Evolutionary conservation across 305 asterid species (phyloP).

Genomic region (Rubia peregrina): DNA sequence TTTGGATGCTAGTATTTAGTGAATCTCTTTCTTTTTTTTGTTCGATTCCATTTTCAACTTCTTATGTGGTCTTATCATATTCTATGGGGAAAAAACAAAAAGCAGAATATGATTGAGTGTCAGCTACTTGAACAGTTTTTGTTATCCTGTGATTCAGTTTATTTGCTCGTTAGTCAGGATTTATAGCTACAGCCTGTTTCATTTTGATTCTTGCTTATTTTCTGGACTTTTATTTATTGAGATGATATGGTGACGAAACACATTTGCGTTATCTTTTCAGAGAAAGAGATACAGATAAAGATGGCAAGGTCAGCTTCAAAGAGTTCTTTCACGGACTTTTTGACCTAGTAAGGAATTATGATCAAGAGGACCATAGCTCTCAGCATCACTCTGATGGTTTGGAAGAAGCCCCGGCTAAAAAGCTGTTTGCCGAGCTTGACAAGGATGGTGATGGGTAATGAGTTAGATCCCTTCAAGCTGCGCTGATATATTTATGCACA

Average conservation of each 20-base stretch:
- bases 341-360: slow-evolving; percentile 75
- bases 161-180: not conserved
- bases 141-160: not conserved
- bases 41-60: not conserved
- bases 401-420: slow-evolving; percentile 61
- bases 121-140: not conserved
- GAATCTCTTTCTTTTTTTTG: not conserved
- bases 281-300: slow-evolving; percentile 85
- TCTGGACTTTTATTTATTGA: not conserved
- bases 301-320: slow-evolving; percentile 74
- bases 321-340: slow-evolving; percentile 93
- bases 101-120: not conserved
- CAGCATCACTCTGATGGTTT: slow-evolving; percentile 41
- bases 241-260: not conserved
- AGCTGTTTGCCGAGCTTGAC: slow-evolving; percentile 73
- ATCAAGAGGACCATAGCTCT: slow-evolving; percentile 54
- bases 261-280: slow-evolving; percentile 29
- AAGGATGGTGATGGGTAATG: slow-evolving; percentile 89
- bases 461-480: slow-evolving; percentile 15
- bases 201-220: not conserved
- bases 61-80: not conserved
- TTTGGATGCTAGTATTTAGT: not conserved
- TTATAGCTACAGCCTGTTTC: not conserved
- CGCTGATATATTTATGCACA: slow-evolving; percentile 5
- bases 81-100: not conserved